Evolutionary conservation across 352 stramenopile species (phyloP).

Genomic region (Blastocystis sp.): DNA sequence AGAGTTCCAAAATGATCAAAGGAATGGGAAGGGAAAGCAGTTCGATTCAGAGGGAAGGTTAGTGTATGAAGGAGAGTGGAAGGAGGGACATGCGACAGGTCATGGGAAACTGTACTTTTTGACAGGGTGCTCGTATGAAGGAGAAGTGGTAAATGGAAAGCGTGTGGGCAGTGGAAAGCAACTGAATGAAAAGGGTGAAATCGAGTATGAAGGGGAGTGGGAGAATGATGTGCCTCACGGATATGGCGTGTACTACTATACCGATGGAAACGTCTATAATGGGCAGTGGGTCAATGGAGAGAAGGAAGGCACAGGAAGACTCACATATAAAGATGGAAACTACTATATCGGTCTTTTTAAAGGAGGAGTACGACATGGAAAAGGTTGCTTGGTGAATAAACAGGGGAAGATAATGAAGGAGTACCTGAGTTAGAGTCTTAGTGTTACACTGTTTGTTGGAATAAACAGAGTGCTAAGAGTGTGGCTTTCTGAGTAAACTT

Average conservation of each 20-base stretch:
- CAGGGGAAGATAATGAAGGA: conserved; percentile 37
- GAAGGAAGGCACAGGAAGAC: conserved; percentile 30
- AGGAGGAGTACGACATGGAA: neutral
- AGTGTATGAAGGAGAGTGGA: neutral
- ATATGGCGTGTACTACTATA: conserved; percentile 32
- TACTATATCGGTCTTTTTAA: conserved; percentile 40
- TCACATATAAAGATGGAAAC: neutral
- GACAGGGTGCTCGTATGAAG: neutral
- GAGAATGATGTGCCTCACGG: conserved; percentile 49
- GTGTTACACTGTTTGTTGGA: neutral
- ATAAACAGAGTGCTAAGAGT: neutral
- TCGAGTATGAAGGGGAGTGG: conserved; percentile 50
- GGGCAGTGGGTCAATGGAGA: conserved; percentile 46
- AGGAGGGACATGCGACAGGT: neutral
- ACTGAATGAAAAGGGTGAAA: neutral
- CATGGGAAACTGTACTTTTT: neutral
- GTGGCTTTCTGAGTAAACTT: neutral
- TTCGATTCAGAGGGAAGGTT: neutral
- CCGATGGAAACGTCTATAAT: neutral
- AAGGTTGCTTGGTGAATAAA: neutral
- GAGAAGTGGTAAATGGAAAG: neutral
- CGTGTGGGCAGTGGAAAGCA: neutral
- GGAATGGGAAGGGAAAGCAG: neutral
- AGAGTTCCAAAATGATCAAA: neutral
- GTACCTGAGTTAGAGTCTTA: neutral